Evolutionary conservation across 2,329 filamentous ascomycete genomes (phyloP), one percentile per base, ranked within the genome.

Genomic region (Diaporthe longicolla): DNA sequence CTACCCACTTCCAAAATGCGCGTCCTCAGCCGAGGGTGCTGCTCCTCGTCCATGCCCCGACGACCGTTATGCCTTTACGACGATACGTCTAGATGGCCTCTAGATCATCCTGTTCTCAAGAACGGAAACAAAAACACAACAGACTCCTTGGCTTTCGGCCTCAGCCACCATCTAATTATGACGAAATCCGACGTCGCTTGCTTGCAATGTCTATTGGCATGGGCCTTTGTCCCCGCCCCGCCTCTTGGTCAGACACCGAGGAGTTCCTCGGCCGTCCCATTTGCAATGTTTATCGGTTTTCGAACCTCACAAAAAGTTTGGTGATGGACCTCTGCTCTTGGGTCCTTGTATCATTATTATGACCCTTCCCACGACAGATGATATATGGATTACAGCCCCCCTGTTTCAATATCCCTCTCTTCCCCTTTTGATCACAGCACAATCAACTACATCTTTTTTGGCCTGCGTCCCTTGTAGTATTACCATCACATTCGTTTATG

Each of bases 21-120:
- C 63, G 45, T 74, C 73, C 61, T 72, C 71, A 45, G 61, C 72
- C 57, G 74, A 74, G 69, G 69, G 74, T 63, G 52, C 48, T 54
- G 65, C 50, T 70, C 63, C 57, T 70, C 65, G 63, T 66, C 63
- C 70, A 74, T 76, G 74, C 73, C 74, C 73, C 74, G 55, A 76
- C 73, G 74, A 76, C 72, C 50, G 74, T 76, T 74, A 76, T 52
- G 74, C 74, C 74, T 74, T 74, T 74, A 76, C 58, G 74, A 76
- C 73, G 73, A 74, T 58, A 72, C 65, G 72, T 74, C 74, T 76
- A 76, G 74, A 76, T 72, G 73, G 73, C 72, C 69, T 76, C 65
- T 74, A 74, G 69, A 74, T 68, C 55, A 70, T 72, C 54, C 71
- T 71, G 66, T 70, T 74, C 72, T 59, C 68, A 69, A 45, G 74